These are phyloP conservation scores for Penium margaritaceum DNA, from an alignment of 139 green algal species.

Conservation along the genomic window DNA sequence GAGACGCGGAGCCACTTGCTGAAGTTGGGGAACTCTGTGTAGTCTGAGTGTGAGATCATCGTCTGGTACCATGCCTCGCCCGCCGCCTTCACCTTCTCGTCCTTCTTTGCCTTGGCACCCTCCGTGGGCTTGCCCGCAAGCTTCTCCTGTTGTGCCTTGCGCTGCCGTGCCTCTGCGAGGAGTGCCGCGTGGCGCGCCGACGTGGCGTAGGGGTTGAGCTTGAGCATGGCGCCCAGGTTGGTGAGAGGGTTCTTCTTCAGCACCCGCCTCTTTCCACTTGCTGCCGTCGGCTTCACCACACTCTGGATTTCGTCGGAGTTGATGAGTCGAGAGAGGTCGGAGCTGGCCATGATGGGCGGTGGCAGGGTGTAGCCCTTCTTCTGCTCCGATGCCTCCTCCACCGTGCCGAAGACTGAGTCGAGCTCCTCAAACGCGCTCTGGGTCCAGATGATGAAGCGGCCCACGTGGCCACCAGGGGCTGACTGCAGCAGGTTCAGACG, in stretches of 20 bases:
- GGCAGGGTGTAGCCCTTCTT: conserved; percentile 97
- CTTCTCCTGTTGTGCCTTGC: conserved; percentile 55
- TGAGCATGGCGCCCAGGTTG: conserved; percentile 89
- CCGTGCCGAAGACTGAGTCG: conserved; percentile 75
- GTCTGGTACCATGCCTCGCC: conserved; percentile 60
- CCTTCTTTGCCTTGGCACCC: too few relatives aligned
- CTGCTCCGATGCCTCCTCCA: conserved; percentile 51
- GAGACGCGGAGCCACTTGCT: conserved; percentile 46
- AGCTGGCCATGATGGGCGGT: conserved; percentile 76
- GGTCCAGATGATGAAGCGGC: conserved; percentile 96
- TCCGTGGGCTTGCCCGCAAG: conserved; percentile 42
- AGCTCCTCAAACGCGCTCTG: conserved; percentile 88
- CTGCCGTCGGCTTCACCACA: conserved; percentile 55
- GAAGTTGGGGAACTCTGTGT: conserved; percentile 51
- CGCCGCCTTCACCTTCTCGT: conserved; percentile 36
- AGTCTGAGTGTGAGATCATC: conserved; percentile 51
- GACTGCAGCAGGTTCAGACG: conserved; percentile 93
- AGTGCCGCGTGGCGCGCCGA: conserved; percentile 55
- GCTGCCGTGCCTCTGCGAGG: conserved; percentile 32
- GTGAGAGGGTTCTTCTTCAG: conserved; percentile 98
- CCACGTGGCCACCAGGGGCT: conserved; percentile 91
- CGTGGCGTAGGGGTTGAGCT: conserved; percentile 94
- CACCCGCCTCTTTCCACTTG: conserved; percentile 44
- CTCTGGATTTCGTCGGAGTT: conserved; percentile 92
- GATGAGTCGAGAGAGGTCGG: conserved; percentile 89